phyloP scores from a whole-genome alignment of 2,329 filamentous ascomycete species.

The Diaporthe sp. region DNA sequence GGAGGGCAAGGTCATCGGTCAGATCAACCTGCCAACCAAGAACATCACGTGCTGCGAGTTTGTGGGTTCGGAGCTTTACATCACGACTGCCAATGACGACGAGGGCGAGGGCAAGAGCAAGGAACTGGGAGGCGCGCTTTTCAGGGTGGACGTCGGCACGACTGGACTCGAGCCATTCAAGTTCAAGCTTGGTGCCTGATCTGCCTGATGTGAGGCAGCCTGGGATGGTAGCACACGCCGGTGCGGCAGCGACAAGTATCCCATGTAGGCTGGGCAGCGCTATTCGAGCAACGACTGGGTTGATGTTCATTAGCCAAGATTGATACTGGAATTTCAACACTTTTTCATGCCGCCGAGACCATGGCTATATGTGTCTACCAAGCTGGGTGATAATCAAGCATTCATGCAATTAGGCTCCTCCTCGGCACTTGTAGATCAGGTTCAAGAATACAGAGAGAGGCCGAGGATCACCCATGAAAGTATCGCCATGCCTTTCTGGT shows the following conservation, averaged over 20 bases:
- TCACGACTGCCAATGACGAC: conserved; percentile 80
- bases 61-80: conserved; percentile 78
- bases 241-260: background rate
- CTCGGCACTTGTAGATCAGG: conserved; percentile 19
- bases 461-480: conserved; percentile 7
- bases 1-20: conserved; percentile 76
- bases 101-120: conserved; percentile 71
- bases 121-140: conserved; percentile 76
- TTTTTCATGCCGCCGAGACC: background rate
- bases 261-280: background rate
- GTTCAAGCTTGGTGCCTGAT: conserved; percentile 62
- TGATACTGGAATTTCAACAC: conserved; percentile 4
- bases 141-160: conserved; percentile 81
- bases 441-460: background rate
- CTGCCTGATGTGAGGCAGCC: background rate
- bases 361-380: conserved; percentile 23
- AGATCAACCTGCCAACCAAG: conserved; percentile 79
- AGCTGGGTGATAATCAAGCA: conserved; percentile 14
- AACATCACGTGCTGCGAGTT: conserved; percentile 87
- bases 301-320: conserved; percentile 9
- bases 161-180: conserved; percentile 71
- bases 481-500: background rate
- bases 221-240: background rate
- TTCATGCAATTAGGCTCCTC: background rate
- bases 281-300: conserved; percentile 1